Evolutionary conservation across 2,329 filamentous ascomycete species (phyloP), one percentile per base, ranked within the genome.

Genomic region (Chaetomium olivaceum): DNA sequence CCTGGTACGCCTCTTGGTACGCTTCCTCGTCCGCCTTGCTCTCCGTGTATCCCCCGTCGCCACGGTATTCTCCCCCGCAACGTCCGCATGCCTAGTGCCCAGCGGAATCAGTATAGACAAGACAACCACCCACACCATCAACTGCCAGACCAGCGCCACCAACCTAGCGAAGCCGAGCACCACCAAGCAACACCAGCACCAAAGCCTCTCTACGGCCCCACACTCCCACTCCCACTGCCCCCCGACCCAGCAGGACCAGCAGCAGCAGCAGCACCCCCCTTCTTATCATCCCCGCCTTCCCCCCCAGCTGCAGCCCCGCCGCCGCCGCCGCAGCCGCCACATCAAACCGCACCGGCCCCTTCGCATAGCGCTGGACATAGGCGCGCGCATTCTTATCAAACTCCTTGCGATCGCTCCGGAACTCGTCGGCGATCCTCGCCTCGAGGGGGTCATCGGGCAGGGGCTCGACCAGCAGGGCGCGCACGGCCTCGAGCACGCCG

Each of bases 401-500:
- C 70, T 83, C 85, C 58, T 81, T 79, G 52, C 85, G 81, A 73
- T 93, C 86, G 69, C 83, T 85, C 76, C 87, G 87, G 79, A 86
- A 97, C 81, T 96, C 89, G 67, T 96, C 91, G 25, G 92, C 93
- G 75, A 97, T 96, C 69, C 89, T 84, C 3, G 88, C 82, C 83
- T 97, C 93, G 70, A 97, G 90, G 31, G 93, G 91, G 78, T 97
- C 93, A 73, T 96, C 93, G 7, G 91, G 89, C 82, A 93, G 91
- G 1, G 93, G 93, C 79, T 93, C 91, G 67, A 86, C 80, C 61
- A 97, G 83, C 68, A 97, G 83, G 69, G 87, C 84, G 69, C 89
- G 83, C 25, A 94, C 85, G 72, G 93, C 90, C 76, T 91, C 87
- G 68, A 97, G 85, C 31, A 97, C 92, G 61, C 87, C 86, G 55